Percentiles rank a stretch among this genome's conserved stretches.
These are phyloP conservation scores for Nicotiana benthamiana DNA, from an alignment of 257 asterid genomes.

Conservation along the genomic window DNA sequence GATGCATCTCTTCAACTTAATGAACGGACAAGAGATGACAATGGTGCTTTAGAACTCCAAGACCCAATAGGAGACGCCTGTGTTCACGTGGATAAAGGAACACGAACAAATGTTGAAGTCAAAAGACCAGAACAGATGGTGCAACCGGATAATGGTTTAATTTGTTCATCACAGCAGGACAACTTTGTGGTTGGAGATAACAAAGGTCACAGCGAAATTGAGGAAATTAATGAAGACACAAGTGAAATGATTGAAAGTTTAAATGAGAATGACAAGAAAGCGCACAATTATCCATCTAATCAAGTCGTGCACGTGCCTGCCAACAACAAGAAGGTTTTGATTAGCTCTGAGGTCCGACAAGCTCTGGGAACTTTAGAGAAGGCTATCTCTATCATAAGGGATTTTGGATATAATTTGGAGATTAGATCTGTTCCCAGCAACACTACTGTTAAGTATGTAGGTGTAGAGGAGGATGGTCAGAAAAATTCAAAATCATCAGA, in stretches of 20 bases:
- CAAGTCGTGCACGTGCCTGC: slow-evolving; percentile 18
- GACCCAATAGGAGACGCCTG: neutral
- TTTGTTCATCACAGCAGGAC: slow-evolving; percentile 12
- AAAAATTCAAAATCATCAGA: slow-evolving; percentile 19
- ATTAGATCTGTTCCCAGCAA: slow-evolving; percentile 5
- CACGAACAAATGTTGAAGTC: neutral
- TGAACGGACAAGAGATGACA: neutral
- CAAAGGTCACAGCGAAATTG: slow-evolving; percentile 32
- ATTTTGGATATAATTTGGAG: slow-evolving; percentile 17
- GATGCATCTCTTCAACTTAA: neutral
- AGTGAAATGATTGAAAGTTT: slow-evolving; percentile 14
- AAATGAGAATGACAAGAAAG: slow-evolving; percentile 11
- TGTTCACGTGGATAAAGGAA: neutral
- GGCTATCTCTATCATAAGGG: slow-evolving; percentile 45
- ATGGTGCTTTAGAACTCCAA: neutral
- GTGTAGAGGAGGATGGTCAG: slow-evolving; percentile 15
- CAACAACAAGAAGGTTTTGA: slow-evolving; percentile 12
- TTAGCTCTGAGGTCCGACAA: slow-evolving; percentile 30
- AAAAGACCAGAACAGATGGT: slow-evolving; percentile 9
- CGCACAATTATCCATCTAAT: slow-evolving; percentile 6
- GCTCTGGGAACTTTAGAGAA: slow-evolving; percentile 60
- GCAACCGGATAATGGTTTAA: neutral
- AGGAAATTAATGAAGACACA: slow-evolving; percentile 42
- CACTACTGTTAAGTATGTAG: neutral
- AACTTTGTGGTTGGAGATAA: slow-evolving; percentile 10